Evolutionary conservation across 192 early-diverging fungal species (phyloP).

Genomic region (Phlyctochytrium arcticum): DNA sequence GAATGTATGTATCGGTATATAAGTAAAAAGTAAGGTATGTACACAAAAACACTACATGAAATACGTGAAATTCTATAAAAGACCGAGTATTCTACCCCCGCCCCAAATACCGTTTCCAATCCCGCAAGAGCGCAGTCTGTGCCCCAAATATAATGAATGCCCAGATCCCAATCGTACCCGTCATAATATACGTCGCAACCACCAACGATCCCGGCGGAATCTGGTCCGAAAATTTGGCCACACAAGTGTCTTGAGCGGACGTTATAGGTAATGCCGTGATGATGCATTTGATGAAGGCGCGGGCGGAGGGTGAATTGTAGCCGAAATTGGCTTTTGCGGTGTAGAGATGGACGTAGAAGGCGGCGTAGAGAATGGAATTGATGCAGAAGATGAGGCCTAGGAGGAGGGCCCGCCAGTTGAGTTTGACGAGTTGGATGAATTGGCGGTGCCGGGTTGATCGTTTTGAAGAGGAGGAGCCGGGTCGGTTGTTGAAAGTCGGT

Average conservation of each 20-base stretch:
- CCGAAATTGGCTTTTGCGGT: background rate
- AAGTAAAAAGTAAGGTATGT: no score
- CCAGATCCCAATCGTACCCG: constrained; percentile 18
- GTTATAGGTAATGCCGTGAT: background rate
- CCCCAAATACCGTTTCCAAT: constrained; percentile 14
- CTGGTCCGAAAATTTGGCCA: background rate
- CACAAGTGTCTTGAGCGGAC: background rate
- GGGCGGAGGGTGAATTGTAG: background rate
- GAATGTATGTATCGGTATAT: no score
- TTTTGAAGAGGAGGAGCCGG: background rate
- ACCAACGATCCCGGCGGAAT: constrained; percentile 10
- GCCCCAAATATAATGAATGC: constrained; percentile 25
- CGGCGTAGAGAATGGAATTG: constrained; percentile 18
- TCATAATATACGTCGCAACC: background rate
- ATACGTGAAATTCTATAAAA: no score
- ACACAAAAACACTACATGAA: no score
- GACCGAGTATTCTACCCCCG: no score
- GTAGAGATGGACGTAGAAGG: background rate
- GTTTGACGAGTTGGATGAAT: constrained; percentile 13
- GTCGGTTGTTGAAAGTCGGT: background rate
- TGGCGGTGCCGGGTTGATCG: constrained; percentile 1
- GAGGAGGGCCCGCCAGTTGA: constrained; percentile 27
- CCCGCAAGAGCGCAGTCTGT: constrained; percentile 9
- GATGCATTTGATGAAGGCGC: background rate
- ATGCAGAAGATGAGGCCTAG: constrained; percentile 20